Conservation (phyloP, 805 yeast genomes). For the Wickerhamomyces sydowiorum region DNA sequence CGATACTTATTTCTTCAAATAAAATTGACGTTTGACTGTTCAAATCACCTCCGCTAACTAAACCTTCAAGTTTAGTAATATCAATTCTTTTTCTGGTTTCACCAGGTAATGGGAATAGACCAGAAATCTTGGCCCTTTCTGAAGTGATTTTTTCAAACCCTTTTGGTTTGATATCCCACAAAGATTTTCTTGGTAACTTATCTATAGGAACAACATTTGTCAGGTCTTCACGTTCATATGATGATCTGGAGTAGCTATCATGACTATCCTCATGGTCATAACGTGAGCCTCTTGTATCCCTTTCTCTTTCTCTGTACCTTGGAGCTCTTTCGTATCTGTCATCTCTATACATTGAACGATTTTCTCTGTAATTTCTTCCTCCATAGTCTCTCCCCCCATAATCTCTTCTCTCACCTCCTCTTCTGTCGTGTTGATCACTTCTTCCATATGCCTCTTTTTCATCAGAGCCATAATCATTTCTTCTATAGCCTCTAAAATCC, state of each 20-base stretch:
- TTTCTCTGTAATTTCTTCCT: constrained; percentile 5
- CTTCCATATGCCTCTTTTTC: neutral
- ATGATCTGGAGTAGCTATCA: constrained; percentile 6
- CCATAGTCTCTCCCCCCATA: constrained; percentile 3
- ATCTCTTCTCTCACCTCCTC: constrained; percentile 1
- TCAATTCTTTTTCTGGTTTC: constrained; percentile 33
- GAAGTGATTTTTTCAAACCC: constrained; percentile 74
- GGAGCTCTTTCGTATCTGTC: constrained; percentile 15
- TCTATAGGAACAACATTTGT: constrained; percentile 41
- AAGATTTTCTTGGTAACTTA: constrained; percentile 43
- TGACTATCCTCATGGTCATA: constrained; percentile 14
- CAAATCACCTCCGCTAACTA: constrained; percentile 24
- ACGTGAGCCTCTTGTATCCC: constrained; percentile 4
- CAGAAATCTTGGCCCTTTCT: constrained; percentile 72
- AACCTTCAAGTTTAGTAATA: constrained; percentile 25
- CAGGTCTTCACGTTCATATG: constrained; percentile 24
- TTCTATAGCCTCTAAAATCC: neutral
- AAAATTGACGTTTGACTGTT: constrained; percentile 26
- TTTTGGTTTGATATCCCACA: constrained; percentile 69
- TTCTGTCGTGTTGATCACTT: constrained; percentile 2
- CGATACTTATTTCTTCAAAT: constrained; percentile 26
- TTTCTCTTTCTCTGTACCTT: constrained; percentile 12
- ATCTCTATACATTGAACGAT: constrained; percentile 9
- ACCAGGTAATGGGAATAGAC: constrained; percentile 74
- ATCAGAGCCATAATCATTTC: neutral